A percentile compares a stretch with the other conserved stretches of the same genome.
Evolutionary conservation across 768 basidiomycete species (phyloP).

Genomic region (Leccinum barrowsii): DNA sequence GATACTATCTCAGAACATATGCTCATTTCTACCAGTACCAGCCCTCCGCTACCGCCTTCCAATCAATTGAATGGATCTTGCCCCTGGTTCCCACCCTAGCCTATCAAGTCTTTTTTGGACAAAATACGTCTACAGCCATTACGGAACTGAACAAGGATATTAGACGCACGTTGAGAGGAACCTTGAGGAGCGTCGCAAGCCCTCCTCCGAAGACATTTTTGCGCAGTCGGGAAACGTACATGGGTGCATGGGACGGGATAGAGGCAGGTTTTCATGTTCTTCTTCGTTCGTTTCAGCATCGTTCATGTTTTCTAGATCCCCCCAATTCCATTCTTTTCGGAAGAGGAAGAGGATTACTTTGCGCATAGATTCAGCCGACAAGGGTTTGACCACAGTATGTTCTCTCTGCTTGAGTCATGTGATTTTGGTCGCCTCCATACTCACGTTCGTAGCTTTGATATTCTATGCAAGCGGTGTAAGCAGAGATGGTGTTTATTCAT

Average conservation of each 20-base stretch:
- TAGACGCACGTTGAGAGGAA: constrained; percentile 54
- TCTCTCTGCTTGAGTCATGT: background rate
- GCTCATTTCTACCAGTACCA: constrained; percentile 46
- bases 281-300: background rate
- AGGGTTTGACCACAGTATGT: constrained; percentile 61
- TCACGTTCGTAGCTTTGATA: constrained; percentile 45
- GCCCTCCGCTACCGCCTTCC: constrained; percentile 46
- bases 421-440: background rate
- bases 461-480: constrained; percentile 59
- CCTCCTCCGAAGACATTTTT: constrained; percentile 58
- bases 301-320: constrained; percentile 45
- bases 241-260: constrained; percentile 49
- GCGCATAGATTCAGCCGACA: constrained; percentile 56
- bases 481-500: background rate
- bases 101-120: constrained; percentile 65
- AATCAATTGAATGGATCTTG: constrained; percentile 42
- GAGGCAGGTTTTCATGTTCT: background rate
- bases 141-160: constrained; percentile 55
- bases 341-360: constrained; percentile 67
- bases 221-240: constrained; percentile 44
- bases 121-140: constrained; percentile 43
- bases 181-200: constrained; percentile 48
- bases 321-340: constrained; percentile 55
- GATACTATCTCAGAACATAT: background rate
- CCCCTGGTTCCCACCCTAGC: constrained; percentile 47